Evolutionary conservation across 768 basidiomycete genomes (phyloP), one percentile per base, ranked within the genome.

Genomic region (Tylopilus sp.): DNA sequence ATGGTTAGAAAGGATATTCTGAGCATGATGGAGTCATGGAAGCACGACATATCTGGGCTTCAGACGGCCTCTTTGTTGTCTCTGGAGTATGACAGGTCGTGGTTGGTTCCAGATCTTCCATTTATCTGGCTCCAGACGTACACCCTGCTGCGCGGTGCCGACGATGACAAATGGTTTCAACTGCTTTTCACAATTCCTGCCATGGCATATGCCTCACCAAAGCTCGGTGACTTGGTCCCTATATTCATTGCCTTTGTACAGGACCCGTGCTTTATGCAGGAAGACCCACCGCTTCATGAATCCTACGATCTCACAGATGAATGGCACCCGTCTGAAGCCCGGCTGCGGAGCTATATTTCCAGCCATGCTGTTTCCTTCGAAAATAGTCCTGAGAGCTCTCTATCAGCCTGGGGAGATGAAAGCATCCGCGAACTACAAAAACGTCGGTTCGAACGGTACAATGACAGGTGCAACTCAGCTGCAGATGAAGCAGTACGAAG

Each of bases 141-240:
- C 28, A 41, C 67, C n/a, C 42, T 59, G 3, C 59, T 62, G 38
- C 64, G 65, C 39, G n/a, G 11, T 17, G 21, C 40, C 20, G 12
- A 47, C 1, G 48, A 44, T 12, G 4, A 20, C 8, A 49, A 61
- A 36, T 57, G 54, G 47, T 63, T 36, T 33, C 59, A 55, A 18
- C 17, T 74, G 6, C 47, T 60, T 11, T 74, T 74, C 42, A 59
- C 63, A 3, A 52, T 73, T 4, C 58, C 69, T 7, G 61, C 70
- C 1, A 62, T 72, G 60, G 61, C 51, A 10, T 73, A 70, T 50
- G 40, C 45, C 6, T 65, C 61, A 1, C 40, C 58, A 0, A 6
- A 51, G 0, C 38, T 43, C 6, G 17, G 26, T 2, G 47, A 47
- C 12, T 58, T 69, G 35, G 52, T 70, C 9, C 58, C 65, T 0